Percentiles rank a stretch among this genome's conserved stretches.
Evolutionary conservation across 805 yeast species (phyloP).

Genomic region (Cyberlindnera mississippiensis): DNA sequence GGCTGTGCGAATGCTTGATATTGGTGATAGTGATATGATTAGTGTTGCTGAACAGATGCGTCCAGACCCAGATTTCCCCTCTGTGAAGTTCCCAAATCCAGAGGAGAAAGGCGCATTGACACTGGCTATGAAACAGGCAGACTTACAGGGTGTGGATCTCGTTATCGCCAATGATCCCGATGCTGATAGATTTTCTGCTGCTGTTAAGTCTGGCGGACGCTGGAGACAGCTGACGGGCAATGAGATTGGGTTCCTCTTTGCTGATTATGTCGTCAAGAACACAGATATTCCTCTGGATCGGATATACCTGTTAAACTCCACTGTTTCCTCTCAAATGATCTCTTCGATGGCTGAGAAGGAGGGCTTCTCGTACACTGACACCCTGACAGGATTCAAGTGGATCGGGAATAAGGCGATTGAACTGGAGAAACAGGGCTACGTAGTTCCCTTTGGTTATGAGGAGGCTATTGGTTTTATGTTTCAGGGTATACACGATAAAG

Average conservation of each 20-base stretch:
- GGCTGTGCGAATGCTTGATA: conserved; percentile 37
- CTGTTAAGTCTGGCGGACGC: conserved; percentile 42
- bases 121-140: conserved; percentile 62
- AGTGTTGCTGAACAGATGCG: conserved; percentile 59
- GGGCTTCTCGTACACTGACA: conserved; percentile 67
- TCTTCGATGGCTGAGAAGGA: conserved; percentile 58
- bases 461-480: conserved; percentile 98
- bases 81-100: conserved; percentile 91
- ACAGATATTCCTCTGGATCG: conserved; percentile 27
- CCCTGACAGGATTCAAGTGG: conserved; percentile 97
- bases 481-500: conserved; percentile 80
- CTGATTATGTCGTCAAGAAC: conserved; percentile 46
- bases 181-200: conserved; percentile 90
- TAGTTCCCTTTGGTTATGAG: conserved; percentile 87
- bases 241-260: conserved; percentile 84
- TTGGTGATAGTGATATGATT: conserved; percentile 25
- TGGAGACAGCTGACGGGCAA: conserved; percentile 91
- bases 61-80: conserved; percentile 85
- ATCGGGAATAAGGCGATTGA: conserved; percentile 85
- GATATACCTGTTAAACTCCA: conserved; percentile 71
- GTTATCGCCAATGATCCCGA: conserved; percentile 95
- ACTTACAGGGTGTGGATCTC: conserved; percentile 38
- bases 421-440: conserved; percentile 55
- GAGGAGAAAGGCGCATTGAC: conserved; percentile 91
- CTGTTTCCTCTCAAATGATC: conserved; percentile 87